These are phyloP conservation scores for Colletotrichum gigasporum DNA, from an alignment of 2,329 filamentous ascomycete genomes.

Conservation along the genomic window DNA sequence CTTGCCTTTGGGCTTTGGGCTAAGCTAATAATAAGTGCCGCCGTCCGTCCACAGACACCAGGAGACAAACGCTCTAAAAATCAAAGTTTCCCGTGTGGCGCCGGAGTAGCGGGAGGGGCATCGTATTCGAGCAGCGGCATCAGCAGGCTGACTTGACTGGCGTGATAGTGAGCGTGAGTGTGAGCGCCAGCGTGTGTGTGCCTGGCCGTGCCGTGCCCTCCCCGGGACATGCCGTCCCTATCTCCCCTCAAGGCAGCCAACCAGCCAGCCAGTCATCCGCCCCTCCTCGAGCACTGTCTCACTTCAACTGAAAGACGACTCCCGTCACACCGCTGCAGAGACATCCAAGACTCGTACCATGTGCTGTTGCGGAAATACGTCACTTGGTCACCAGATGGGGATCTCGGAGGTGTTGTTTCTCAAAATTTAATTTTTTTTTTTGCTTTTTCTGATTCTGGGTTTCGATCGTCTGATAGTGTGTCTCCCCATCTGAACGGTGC, in stretches of 20 bases:
- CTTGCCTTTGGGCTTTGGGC: too few species aligned
- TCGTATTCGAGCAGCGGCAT: not conserved
- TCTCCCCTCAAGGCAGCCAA: not conserved
- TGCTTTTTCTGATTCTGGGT: not conserved
- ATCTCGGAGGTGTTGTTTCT: not conserved
- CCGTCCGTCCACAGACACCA: not conserved
- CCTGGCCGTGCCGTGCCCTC: too few species aligned
- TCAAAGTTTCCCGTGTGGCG: conserved; percentile 1
- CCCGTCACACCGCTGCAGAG: not conserved
- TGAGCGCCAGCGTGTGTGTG: too few species aligned
- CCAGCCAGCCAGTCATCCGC: not conserved
- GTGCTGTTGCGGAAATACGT: not conserved
- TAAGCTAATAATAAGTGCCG: not conserved
- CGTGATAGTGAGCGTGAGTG: too few species aligned
- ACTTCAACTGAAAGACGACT: not conserved
- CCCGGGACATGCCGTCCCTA: too few species aligned
- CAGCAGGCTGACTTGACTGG: not conserved
- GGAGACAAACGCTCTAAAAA: not conserved
- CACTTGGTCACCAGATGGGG: not conserved
- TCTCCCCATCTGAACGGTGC: not conserved
- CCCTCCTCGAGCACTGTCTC: not conserved
- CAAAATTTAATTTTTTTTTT: not conserved
- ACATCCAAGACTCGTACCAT: not conserved
- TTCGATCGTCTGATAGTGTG: not conserved
- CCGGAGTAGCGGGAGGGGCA: not conserved